These are phyloP conservation scores for Deinandra increscens DNA, from an alignment of 129 eudicot species.

Conservation along the genomic window DNA sequence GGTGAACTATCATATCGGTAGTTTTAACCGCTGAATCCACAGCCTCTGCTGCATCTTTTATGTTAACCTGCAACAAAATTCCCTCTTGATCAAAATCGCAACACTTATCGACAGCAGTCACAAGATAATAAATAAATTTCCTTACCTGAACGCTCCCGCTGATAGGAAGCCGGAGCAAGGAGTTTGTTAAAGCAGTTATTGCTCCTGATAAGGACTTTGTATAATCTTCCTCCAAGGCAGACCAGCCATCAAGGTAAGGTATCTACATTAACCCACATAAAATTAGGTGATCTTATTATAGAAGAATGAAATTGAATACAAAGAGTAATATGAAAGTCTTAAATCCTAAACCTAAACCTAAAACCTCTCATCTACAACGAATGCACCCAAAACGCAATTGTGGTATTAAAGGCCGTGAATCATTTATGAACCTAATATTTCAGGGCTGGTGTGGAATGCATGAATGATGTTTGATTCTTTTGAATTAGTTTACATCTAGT, in stretches of 20 bases:
- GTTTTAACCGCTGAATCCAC: constrained; percentile 54
- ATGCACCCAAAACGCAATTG: no score
- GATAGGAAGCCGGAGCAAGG: constrained; percentile 67
- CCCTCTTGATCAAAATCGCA: neutral
- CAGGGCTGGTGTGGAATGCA: no score
- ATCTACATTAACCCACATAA: constrained; percentile 36
- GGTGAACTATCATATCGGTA: constrained; percentile 45
- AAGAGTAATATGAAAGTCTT: no score
- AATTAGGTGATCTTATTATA: neutral
- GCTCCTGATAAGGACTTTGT: constrained; percentile 53
- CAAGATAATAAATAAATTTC: neutral
- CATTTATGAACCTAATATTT: no score
- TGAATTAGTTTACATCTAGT: no score
- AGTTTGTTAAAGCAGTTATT: constrained; percentile 50
- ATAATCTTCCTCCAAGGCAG: constrained; percentile 65
- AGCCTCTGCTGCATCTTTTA: constrained; percentile 55
- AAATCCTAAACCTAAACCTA: no score
- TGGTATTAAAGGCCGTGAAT: no score
- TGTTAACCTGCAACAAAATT: constrained; percentile 48
- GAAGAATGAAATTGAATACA: neutral
- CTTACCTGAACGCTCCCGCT: constrained; percentile 61
- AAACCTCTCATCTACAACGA: neutral
- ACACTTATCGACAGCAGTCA: neutral
- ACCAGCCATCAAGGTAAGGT: constrained; percentile 79
- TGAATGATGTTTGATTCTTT: neutral